Base-by-base conservation (phyloP, 768 basidiomycete genomes). In the Phaeotremella fagi region DNA sequence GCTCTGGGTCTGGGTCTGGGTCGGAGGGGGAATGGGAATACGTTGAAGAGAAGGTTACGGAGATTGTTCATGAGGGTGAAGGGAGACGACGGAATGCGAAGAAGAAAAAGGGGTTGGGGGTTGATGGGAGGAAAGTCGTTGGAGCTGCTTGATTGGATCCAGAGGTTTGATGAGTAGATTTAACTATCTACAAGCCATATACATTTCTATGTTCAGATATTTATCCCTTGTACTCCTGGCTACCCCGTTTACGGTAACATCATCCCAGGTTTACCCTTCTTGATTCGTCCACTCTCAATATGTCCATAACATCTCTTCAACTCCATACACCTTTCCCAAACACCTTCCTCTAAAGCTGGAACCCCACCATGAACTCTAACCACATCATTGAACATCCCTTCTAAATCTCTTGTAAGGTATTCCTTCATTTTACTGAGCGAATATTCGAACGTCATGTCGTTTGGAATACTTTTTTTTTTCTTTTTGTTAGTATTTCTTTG, bases 401-500 rank as follows among this genome's bases (percentile, higher is more conserved):
- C 27, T 4, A 63, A 46, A 41, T 70, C 65, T n/a, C 61, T 37
- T 14, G 49, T 18, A 18, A 70, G 54, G 61, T 61, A 67, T 15
- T 25, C 52, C 5, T 36, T 18, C 4, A 60, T 31, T 41, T 59
- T 46, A 1, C 47, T 24, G 15, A 64, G 37, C 36, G 57, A 58
- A 48, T 60, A 61, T 15, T 38, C 29, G 14, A 52, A 50, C 27
- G 52, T 63, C 71, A 73, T 73, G 42, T 73, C 64, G 5, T 52
- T 43, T 3, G 69, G 71, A 36, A 73, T 71, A 45, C 68, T 72
- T 29, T 23, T 20, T 33, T 9, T 4, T 20, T 14, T 35, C 22
- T 2, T 27, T 9, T 16, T 16, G 25, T n/a, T 7, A 26, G 48
- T 31, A 16, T 2, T 1, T 7, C 2, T 43, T 18, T n/a, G n/a